Evolutionary conservation across 345 rosid genomes (phyloP).

Genomic region (Eucalyptus erythrocorys): DNA sequence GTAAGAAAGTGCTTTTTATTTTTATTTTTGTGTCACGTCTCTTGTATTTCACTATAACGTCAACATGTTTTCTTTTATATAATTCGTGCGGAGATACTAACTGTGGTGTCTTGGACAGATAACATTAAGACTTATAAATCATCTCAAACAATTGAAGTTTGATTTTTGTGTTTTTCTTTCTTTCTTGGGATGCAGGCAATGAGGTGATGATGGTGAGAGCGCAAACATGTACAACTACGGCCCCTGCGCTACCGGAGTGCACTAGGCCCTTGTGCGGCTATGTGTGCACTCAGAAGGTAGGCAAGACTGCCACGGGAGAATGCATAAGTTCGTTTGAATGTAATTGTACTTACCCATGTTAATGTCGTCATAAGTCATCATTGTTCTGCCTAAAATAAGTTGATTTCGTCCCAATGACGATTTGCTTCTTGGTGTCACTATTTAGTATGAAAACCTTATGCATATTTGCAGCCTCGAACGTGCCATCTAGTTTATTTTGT

Average conservation of each 20-base stretch:
- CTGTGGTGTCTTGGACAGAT: neutral
- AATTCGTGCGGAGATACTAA: neutral
- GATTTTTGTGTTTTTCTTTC: neutral
- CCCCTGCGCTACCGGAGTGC: neutral
- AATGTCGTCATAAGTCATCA: neutral
- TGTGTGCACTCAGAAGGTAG: neutral
- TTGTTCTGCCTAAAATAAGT: neutral
- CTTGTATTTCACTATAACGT: neutral
- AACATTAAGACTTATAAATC: neutral
- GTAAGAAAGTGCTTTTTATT: neutral
- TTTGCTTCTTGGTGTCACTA: neutral
- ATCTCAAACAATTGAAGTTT: neutral
- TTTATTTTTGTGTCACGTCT: neutral
- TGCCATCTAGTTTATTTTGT: neutral
- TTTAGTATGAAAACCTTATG: neutral
- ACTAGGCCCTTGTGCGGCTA: neutral
- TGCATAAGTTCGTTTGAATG: neutral
- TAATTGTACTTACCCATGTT: neutral
- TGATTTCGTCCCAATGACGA: neutral
- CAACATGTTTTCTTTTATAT: neutral
- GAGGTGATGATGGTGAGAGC: neutral
- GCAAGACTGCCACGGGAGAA: neutral
- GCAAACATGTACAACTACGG: neutral
- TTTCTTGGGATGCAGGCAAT: neutral
- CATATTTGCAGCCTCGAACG: neutral